phyloP scores from a whole-genome alignment of 495 filamentous ascomycete genomes.

The Hyaloscypha bicolor region DNA sequence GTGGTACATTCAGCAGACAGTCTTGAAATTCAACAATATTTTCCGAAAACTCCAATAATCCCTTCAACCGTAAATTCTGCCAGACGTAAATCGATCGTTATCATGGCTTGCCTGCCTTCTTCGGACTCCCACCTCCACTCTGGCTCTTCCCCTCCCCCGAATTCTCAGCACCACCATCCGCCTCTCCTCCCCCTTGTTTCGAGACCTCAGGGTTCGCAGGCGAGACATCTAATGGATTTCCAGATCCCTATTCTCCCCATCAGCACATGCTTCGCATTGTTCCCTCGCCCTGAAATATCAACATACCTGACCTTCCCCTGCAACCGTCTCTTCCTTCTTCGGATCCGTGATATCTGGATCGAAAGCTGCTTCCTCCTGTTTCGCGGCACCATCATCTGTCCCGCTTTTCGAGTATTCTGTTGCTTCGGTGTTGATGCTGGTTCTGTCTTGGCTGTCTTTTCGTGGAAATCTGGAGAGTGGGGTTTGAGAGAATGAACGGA shows the following conservation, averaged over 20 bases:
- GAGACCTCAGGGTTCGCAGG: constrained; percentile 63
- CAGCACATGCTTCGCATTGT: not conserved
- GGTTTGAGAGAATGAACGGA: constrained; percentile 6
- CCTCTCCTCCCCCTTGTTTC: constrained; percentile 44
- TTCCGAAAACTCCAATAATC: constrained; percentile 28
- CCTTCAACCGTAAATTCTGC: not conserved
- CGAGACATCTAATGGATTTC: constrained; percentile 59
- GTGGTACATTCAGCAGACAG: not conserved
- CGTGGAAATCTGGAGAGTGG: constrained; percentile 14
- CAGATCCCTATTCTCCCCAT: constrained; percentile 6
- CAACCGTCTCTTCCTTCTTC: constrained; percentile 48
- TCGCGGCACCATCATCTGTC: constrained; percentile 56
- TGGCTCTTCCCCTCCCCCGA: not conserved
- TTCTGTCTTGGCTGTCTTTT: constrained; percentile 54
- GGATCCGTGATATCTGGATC: constrained; percentile 61
- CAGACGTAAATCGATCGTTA: not conserved
- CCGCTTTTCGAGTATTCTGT: constrained; percentile 62
- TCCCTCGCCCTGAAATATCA: not conserved
- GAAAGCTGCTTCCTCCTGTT: constrained; percentile 53
- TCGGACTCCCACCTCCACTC: constrained; percentile 41
- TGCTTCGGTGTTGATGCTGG: constrained; percentile 52
- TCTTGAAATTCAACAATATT: not conserved
- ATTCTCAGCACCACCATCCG: constrained; percentile 51
- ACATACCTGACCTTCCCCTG: constrained; percentile 29
- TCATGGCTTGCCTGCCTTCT: constrained; percentile 42